Conservation (phyloP, 129 eudicot genomes). For the Kitagawia praeruptora region DNA sequence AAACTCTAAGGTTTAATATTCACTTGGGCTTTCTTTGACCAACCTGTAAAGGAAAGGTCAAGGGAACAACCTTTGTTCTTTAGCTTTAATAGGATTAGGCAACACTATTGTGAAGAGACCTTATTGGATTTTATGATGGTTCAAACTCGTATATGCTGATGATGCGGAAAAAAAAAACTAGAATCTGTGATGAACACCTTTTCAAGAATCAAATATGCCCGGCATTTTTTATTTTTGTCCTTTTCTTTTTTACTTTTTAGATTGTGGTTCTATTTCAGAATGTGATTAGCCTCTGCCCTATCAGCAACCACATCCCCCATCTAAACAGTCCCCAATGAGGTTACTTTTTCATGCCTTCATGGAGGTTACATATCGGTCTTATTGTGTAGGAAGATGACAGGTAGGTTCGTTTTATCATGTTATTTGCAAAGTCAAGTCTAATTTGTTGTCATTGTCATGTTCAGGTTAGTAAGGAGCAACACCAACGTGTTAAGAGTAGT, state of each 20-base stretch:
- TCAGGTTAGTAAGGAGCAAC: conserved; percentile 93
- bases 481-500: conserved; percentile 76
- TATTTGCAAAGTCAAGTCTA: neutral
- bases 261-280: neutral
- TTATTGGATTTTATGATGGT: neutral
- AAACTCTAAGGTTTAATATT: neutral
- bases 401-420: neutral
- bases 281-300: neutral
- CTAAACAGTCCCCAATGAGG: neutral
- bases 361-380: neutral
- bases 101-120: neutral
- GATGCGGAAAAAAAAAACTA: neutral
- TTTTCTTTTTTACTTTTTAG: neutral
- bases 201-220: neutral
- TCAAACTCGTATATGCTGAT: neutral
- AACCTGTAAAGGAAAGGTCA: neutral
- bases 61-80: neutral
- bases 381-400: neutral
- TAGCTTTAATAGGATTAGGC: neutral
- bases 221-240: neutral
- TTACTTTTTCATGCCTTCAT: neutral
- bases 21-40: neutral
- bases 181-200: neutral
- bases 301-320: neutral
- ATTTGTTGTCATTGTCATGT: conserved; percentile 2